Percentiles rank a stretch among this genome's conserved stretches.
Conservation (phyloP, 768 basidiomycete genomes). For the Trichaptum fuscoviolaceum region DNA sequence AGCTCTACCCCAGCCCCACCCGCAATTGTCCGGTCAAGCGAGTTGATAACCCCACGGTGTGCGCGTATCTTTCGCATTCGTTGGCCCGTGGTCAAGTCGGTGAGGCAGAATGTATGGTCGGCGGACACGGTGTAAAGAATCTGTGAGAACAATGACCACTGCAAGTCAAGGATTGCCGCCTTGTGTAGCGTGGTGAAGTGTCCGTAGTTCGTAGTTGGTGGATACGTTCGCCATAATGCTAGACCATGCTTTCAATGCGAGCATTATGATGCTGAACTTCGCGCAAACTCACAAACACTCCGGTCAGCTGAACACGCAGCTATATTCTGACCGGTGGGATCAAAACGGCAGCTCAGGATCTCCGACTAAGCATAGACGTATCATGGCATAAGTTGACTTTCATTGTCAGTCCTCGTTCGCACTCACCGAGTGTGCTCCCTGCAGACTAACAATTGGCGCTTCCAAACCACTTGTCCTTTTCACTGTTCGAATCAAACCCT, state of each 20-base stretch:
- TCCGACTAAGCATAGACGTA: constrained; percentile 49
- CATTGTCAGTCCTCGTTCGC: constrained; percentile 23
- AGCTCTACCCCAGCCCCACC: constrained; percentile 82
- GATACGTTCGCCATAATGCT: constrained; percentile 90
- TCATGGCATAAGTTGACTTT: neutral
- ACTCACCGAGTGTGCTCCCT: constrained; percentile 75
- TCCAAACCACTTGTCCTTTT: constrained; percentile 91
- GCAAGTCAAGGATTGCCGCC: constrained; percentile 87
- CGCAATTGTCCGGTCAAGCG: constrained; percentile 80
- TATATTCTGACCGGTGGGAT: constrained; percentile 89
- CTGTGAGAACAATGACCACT: constrained; percentile 77
- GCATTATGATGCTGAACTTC: constrained; percentile 6
- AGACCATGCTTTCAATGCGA: constrained; percentile 3
- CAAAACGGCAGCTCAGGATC: constrained; percentile 88
- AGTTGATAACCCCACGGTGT: constrained; percentile 88
- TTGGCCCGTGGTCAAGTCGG: constrained; percentile 80
- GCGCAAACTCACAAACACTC: constrained; percentile 68
- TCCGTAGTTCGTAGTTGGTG: constrained; percentile 91
- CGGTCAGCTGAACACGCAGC: constrained; percentile 90
- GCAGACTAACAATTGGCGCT: constrained; percentile 89
- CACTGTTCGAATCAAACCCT: constrained; percentile 77
- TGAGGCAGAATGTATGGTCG: constrained; percentile 77
- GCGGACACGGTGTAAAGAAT: constrained; percentile 80
- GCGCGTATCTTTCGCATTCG: constrained; percentile 78
- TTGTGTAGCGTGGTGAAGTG: constrained; percentile 80